phyloP scores from a whole-genome alignment of 306 rosid species.

The Quercus glauca region DNA sequence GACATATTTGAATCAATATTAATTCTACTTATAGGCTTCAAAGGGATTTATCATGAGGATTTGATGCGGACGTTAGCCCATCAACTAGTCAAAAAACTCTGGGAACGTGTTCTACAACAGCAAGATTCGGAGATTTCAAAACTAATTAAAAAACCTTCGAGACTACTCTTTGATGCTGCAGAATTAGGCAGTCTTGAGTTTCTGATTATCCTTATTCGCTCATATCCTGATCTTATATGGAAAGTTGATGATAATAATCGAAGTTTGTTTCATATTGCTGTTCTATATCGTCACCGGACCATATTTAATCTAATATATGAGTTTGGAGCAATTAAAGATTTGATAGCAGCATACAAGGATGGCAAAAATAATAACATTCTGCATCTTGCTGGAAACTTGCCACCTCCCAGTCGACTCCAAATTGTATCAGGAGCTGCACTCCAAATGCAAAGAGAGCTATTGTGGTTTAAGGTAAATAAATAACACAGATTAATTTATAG shows the following conservation, averaged over 20 bases:
- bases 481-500: neutral
- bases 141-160: conserved; percentile 5
- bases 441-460: conserved; percentile 23
- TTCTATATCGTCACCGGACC: conserved; percentile 12
- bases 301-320: conserved; percentile 21
- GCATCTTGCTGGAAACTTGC: conserved; percentile 18
- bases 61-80: conserved; percentile 6
- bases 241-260: conserved; percentile 1
- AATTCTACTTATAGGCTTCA: no score
- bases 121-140: neutral
- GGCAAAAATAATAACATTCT: conserved; percentile 4
- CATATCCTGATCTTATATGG: conserved; percentile 22
- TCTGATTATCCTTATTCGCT: conserved; percentile 7
- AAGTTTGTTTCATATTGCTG: conserved; percentile 15
- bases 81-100: conserved; percentile 8
- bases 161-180: conserved; percentile 23
- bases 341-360: conserved; percentile 6
- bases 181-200: conserved; percentile 27
- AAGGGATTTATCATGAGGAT: neutral
- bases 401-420: conserved; percentile 13
- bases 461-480: conserved; percentile 28
- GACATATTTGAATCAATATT: no score
- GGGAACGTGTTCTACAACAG: neutral
- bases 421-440: conserved; percentile 17
- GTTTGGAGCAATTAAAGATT: conserved; percentile 16